phyloP scores from a whole-genome alignment of 148 eudicot genomes.

The Polygonum aviculare region DNA sequence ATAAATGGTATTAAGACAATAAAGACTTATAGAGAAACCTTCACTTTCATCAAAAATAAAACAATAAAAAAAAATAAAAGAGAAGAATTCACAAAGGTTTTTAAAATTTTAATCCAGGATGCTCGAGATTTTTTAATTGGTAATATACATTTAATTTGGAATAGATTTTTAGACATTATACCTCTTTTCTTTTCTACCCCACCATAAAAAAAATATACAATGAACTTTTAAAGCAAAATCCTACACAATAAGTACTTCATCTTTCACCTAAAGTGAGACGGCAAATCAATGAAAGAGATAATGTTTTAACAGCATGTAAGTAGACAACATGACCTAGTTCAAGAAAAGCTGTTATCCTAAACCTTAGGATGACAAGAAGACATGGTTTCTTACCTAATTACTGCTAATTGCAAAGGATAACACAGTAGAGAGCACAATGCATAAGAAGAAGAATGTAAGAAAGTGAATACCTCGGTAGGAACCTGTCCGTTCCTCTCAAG shows the following conservation, averaged over 20 bases:
- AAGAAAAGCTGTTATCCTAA: neutral
- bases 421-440: neutral
- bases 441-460: neutral
- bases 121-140: too few relatives aligned
- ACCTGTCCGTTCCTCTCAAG: conserved; percentile 81
- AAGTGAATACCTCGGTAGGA: conserved; percentile 66
- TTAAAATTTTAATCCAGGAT: too few relatives aligned
- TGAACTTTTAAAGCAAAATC: neutral
- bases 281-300: neutral
- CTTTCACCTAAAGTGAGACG: neutral
- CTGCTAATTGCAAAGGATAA: neutral
- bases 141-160: too few relatives aligned
- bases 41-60: too few relatives aligned
- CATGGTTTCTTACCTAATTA: neutral
- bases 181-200: too few relatives aligned
- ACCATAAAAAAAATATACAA: too few relatives aligned
- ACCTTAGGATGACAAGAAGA: neutral
- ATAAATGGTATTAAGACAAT: too few relatives aligned
- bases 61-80: too few relatives aligned
- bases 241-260: neutral
- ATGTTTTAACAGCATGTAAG: neutral
- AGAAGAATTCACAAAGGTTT: too few relatives aligned
- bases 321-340: too few relatives aligned
- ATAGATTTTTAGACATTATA: too few relatives aligned
- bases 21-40: too few relatives aligned